Percentiles rank a stretch among this genome's conserved stretches.
These are phyloP conservation scores for Aspergillus clavatus DNA, from an alignment of 2,329 filamentous ascomycete genomes.

Conservation along the genomic window DNA sequence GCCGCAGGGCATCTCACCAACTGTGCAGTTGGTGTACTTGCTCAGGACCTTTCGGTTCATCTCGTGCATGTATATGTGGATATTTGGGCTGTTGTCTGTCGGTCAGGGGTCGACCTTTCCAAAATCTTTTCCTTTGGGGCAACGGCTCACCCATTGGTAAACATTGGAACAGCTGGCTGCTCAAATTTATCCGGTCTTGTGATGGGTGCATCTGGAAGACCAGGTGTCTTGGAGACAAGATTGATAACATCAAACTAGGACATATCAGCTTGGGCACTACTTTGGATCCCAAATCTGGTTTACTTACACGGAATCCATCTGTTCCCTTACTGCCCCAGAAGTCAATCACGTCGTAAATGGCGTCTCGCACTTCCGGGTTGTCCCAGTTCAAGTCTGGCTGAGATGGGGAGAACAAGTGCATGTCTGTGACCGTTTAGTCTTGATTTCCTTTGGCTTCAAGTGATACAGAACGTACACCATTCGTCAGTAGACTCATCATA, in stretches of 20 bases:
- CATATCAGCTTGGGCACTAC: background rate
- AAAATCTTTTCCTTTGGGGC: too few species aligned
- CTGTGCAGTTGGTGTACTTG: slow-evolving; percentile 37
- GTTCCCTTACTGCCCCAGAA: slow-evolving; percentile 71
- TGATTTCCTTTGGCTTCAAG: background rate
- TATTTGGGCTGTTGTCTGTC: slow-evolving; percentile 24
- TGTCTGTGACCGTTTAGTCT: slow-evolving; percentile 32
- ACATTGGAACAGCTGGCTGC: slow-evolving; percentile 53
- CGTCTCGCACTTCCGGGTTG: slow-evolving; percentile 57
- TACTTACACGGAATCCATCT: slow-evolving; percentile 55
- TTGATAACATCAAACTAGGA: slow-evolving; percentile 58
- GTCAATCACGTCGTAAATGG: slow-evolving; percentile 64
- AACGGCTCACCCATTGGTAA: slow-evolving; percentile 54
- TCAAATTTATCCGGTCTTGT: slow-evolving; percentile 39
- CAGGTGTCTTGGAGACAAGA: slow-evolving; percentile 57
- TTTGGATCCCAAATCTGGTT: background rate
- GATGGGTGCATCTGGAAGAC: slow-evolving; percentile 46
- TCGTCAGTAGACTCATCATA: slow-evolving; percentile 64
- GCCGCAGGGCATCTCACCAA: slow-evolving; percentile 43
- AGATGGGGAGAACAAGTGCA: slow-evolving; percentile 65
- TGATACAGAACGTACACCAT: slow-evolving; percentile 46
- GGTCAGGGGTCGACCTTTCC: background rate
- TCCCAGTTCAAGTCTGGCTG: slow-evolving; percentile 84
- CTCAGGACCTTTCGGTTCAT: slow-evolving; percentile 32
- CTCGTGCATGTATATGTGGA: slow-evolving; percentile 37